phyloP scores from a whole-genome alignment of 148 eudicot genomes.

The Polygonum aviculare region DNA sequence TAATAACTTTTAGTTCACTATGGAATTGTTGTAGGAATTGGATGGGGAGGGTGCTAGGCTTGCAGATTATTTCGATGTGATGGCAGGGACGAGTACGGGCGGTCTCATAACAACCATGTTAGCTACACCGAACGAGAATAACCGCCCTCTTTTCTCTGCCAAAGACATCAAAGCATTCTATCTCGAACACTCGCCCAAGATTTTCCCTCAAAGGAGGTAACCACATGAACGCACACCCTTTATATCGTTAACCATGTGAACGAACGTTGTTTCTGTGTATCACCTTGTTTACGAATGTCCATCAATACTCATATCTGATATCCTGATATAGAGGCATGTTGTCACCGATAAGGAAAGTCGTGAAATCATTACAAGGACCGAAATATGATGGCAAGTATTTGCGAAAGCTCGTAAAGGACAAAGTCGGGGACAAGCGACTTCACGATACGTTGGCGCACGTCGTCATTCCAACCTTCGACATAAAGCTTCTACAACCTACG shows the following conservation, averaged over 20 bases:
- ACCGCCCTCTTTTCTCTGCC: constrained; percentile 27
- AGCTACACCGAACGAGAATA: constrained; percentile 23
- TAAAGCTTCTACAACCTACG: constrained; percentile 25
- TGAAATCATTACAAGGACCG: constrained; percentile 22
- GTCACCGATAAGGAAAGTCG: background rate
- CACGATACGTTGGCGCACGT: constrained; percentile 28
- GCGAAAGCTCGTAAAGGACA: constrained; percentile 2
- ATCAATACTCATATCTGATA: background rate
- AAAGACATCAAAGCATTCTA: constrained; percentile 21
- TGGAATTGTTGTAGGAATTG: constrained; percentile 15
- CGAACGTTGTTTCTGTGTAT: too few species aligned
- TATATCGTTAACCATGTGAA: too few species aligned
- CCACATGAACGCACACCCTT: background rate
- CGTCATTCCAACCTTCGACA: constrained; percentile 35
- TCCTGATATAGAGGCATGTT: constrained; percentile 13
- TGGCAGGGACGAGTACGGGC: constrained; percentile 34
- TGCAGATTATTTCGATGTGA: constrained; percentile 35
- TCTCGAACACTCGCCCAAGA: constrained; percentile 17
- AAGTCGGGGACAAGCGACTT: constrained; percentile 16
- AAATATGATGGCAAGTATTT: constrained; percentile 29
- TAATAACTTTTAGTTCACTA: too few species aligned
- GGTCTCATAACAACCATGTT: constrained; percentile 29
- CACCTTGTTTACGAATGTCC: too few species aligned
- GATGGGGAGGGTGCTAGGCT: constrained; percentile 32
- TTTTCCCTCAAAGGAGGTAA: constrained; percentile 24